Conservation (phyloP, 2,329 filamentous ascomycete genomes). For the Knufia petricola region DNA sequence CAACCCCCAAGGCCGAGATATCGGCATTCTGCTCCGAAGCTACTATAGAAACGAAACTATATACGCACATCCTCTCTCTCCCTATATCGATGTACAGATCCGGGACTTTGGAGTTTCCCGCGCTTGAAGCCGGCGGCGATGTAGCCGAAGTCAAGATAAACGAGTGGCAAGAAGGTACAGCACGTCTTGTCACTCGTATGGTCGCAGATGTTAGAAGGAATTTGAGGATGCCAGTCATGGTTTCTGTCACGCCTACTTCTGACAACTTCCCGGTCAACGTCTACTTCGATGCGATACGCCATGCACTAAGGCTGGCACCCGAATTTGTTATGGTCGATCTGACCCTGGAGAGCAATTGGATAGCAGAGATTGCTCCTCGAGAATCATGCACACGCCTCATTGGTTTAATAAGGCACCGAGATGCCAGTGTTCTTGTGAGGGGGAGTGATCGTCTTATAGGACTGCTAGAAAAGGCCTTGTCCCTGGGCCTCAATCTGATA, state of each 20-base stretch:
- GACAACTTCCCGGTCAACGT: slow-evolving; percentile 9
- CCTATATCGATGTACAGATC: slow-evolving; percentile 29
- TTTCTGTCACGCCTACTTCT: slow-evolving; percentile 39
- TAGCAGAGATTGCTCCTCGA: slow-evolving; percentile 23
- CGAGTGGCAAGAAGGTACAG: slow-evolving; percentile 43
- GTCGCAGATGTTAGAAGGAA: slow-evolving; percentile 50
- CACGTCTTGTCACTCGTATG: slow-evolving; percentile 44
- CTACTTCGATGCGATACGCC: slow-evolving; percentile 31
- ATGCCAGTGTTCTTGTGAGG: not conserved
- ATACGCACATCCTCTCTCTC: slow-evolving; percentile 35
- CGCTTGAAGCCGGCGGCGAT: slow-evolving; percentile 50
- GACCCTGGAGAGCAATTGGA: slow-evolving; percentile 24
- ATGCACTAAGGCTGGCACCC: slow-evolving; percentile 32
- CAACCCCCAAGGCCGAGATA: slow-evolving; percentile 43
- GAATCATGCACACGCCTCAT: slow-evolving; percentile 34
- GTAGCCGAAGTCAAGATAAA: slow-evolving; percentile 53
- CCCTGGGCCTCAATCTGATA: slow-evolving; percentile 31
- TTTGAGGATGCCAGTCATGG: slow-evolving; percentile 48
- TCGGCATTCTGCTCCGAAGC: slow-evolving; percentile 54
- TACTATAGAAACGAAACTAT: slow-evolving; percentile 47
- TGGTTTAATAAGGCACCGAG: slow-evolving; percentile 23
- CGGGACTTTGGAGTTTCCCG: slow-evolving; percentile 35
- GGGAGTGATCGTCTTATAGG: slow-evolving; percentile 15
- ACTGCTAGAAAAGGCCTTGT: slow-evolving; percentile 29
- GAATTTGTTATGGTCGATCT: slow-evolving; percentile 34